These are phyloP conservation scores for Carallia pectinifolia DNA, from an alignment of 345 rosid species.

Conservation along the genomic window DNA sequence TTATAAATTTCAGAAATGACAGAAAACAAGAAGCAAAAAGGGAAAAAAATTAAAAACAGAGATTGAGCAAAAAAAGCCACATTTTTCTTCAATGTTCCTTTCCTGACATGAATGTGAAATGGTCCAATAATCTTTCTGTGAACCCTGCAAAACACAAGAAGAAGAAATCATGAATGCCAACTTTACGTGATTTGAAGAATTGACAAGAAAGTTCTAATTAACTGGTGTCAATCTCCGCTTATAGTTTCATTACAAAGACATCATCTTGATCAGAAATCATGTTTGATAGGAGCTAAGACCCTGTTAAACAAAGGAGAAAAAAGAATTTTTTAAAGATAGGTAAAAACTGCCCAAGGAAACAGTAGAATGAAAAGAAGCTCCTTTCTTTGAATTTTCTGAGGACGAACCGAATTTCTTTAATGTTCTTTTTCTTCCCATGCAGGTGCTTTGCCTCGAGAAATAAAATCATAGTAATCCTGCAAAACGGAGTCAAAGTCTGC, in stretches of 20 bases:
- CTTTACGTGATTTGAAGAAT: no score
- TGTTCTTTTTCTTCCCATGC: conserved; percentile 50
- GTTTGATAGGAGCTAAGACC: no score
- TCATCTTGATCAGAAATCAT: no score
- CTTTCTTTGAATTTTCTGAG: conserved; percentile 39
- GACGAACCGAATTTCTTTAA: conserved; percentile 44
- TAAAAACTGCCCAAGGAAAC: no score
- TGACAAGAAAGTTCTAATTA: no score
- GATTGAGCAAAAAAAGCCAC: conserved; percentile 32
- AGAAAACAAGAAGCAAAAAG: background rate
- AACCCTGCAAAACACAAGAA: conserved; percentile 49
- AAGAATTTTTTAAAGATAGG: no score
- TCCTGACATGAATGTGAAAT: conserved; percentile 51
- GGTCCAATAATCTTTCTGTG: conserved; percentile 88
- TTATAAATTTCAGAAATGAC: conserved; percentile 17
- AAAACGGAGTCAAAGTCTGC: conserved; percentile 67
- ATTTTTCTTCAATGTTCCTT: conserved; percentile 87
- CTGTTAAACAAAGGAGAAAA: no score
- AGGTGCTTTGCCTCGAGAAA: conserved; percentile 33
- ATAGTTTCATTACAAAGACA: no score
- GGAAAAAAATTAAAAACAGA: background rate
- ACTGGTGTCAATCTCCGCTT: no score
- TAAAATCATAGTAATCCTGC: conserved; percentile 65
- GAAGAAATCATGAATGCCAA: no score
- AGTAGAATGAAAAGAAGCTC: conserved; percentile 59